Conservation (phyloP, 2,329 filamentous ascomycete genomes). For the Diaporthe capsici region DNA sequence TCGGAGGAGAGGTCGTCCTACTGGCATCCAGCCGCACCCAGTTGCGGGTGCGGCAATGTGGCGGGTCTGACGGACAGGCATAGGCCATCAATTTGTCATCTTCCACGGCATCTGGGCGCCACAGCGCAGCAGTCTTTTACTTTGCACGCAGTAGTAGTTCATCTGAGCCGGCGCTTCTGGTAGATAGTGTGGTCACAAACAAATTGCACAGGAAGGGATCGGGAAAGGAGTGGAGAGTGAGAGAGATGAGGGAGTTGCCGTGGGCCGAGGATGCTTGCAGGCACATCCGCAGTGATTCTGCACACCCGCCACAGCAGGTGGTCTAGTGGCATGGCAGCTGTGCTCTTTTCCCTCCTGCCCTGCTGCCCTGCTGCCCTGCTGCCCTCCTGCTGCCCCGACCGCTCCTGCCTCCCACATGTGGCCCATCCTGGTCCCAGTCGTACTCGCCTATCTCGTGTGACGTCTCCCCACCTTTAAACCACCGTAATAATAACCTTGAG, state of each 20-base stretch:
- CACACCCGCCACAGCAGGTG: neutral
- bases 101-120: neutral
- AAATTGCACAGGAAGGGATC: too few relatives aligned
- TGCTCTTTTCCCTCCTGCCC: neutral
- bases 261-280: slow-evolving; percentile 1
- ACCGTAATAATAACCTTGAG: neutral
- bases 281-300: neutral
- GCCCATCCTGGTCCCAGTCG: slow-evolving; percentile 8
- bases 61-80: neutral
- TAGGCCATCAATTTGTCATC: neutral
- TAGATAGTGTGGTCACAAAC: neutral
- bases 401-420: neutral
- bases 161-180: neutral
- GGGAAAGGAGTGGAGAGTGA: neutral
- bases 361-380: too few relatives aligned
- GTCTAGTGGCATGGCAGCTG: neutral
- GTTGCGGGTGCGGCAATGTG: neutral
- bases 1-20: neutral
- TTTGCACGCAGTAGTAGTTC: neutral
- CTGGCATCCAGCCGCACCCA: neutral
- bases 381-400: neutral
- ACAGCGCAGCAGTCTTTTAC: neutral
- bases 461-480: slow-evolving; percentile 28
- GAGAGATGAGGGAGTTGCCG: neutral
- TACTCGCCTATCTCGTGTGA: slow-evolving; percentile 37